Evolutionary conservation across 306 rosid species (phyloP).

Genomic region (Glycine soja): DNA sequence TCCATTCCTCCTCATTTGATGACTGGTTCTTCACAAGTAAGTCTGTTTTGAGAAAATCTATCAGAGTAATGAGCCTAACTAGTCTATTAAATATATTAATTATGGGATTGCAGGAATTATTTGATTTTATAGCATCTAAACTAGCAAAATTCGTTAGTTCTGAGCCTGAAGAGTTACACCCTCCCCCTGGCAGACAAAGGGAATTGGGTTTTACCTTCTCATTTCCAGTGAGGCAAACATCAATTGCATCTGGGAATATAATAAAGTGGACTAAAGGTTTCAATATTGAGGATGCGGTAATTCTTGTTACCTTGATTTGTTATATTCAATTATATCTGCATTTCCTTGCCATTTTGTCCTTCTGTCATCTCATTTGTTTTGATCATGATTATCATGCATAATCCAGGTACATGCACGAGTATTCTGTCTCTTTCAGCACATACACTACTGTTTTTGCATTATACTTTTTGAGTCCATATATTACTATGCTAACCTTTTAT

Average conservation of each 20-base stretch:
- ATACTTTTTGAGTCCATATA: not conserved
- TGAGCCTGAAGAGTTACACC: constrained; percentile 84
- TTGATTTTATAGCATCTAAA: constrained; percentile 81
- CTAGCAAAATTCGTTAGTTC: constrained; percentile 80
- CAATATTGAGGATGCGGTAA: constrained; percentile 75
- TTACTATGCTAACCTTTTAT: constrained; percentile 3
- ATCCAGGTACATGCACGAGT: constrained; percentile 23
- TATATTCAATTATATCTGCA: constrained; percentile 35
- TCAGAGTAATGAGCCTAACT: constrained; percentile 26
- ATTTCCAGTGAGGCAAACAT: constrained; percentile 87
- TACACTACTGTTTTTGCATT: constrained; percentile 19
- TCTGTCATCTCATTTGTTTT: constrained; percentile 33
- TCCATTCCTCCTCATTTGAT: constrained; percentile 94
- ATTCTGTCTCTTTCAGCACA: constrained; percentile 32
- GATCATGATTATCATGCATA: constrained; percentile 20
- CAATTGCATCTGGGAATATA: constrained; percentile 87
- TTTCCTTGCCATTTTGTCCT: not conserved
- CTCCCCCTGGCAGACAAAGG: constrained; percentile 89
- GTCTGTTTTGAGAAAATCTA: constrained; percentile 52
- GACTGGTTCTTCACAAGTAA: constrained; percentile 83
- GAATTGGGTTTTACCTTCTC: constrained; percentile 99
- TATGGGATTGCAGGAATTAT: constrained; percentile 72
- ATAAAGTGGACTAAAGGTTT: constrained; percentile 98
- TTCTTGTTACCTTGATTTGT: constrained; percentile 44
- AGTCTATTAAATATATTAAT: constrained; percentile 40